A percentile compares a stretch with the other conserved stretches of the same genome.
phyloP scores from a whole-genome alignment of 208 protist species.

The Wallacemonas rigidus region DNA sequence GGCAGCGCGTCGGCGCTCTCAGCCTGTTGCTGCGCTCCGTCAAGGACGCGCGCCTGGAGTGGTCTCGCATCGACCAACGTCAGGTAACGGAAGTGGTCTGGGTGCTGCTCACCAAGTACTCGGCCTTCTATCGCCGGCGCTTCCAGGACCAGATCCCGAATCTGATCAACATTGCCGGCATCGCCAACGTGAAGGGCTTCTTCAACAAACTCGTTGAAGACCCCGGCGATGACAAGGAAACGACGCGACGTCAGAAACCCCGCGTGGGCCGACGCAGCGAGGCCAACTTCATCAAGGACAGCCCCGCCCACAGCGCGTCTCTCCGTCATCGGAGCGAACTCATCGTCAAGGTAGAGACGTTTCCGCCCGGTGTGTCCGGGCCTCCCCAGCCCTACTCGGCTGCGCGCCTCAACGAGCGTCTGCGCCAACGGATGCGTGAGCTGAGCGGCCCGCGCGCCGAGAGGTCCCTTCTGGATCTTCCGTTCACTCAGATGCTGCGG shows the following conservation, averaged over 20 bases:
- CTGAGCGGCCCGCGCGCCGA: neutral
- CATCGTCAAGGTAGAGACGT: constrained; percentile 4
- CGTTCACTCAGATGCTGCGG: constrained; percentile 7
- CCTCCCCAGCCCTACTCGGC: constrained; percentile 10
- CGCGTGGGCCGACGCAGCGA: constrained; percentile 42
- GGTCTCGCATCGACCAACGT: constrained; percentile 56
- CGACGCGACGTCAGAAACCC: constrained; percentile 40
- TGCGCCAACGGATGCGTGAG: constrained; percentile 3
- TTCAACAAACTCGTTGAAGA: constrained; percentile 30
- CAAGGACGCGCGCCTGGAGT: constrained; percentile 66
- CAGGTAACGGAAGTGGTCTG: constrained; percentile 69
- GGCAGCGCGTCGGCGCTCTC: constrained; percentile 54
- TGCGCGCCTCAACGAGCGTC: neutral
- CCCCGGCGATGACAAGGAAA: constrained; percentile 11
- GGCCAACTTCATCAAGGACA: constrained; percentile 30
- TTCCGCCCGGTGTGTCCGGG: neutral
- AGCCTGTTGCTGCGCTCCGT: constrained; percentile 76
- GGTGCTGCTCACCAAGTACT: constrained; percentile 65
- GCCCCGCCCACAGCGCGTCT: neutral
- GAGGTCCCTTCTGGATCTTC: neutral
- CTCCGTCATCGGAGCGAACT: neutral
- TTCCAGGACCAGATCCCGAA: constrained; percentile 67
- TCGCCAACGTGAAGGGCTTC: constrained; percentile 75
- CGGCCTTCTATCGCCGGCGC: constrained; percentile 58
- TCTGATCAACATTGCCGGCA: constrained; percentile 67